These are phyloP conservation scores for Myxozyma vanderwaltii DNA, from an alignment of 805 yeast species.

Conservation along the genomic window DNA sequence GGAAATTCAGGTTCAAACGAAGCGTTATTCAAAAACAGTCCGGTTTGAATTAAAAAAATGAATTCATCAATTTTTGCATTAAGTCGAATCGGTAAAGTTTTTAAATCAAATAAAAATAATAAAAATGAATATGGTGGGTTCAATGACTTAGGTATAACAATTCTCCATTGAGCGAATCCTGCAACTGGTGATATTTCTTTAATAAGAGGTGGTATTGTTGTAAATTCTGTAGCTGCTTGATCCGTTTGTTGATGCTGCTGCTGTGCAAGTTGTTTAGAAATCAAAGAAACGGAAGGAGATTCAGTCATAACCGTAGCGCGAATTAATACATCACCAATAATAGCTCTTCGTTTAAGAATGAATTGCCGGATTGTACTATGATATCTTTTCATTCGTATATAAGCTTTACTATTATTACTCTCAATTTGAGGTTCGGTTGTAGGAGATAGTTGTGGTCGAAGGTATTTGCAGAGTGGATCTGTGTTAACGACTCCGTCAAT, in stretches of 20 bases:
- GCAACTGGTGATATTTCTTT: conserved; percentile 2
- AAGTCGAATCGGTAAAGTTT: conserved; percentile 5
- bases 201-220: background rate
- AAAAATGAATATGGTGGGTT: background rate
- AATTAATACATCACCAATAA: conserved; percentile 16
- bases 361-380: background rate
- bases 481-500: background rate
- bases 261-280: too few relatives aligned
- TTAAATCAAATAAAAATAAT: conserved; percentile 21
- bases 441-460: background rate
- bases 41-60: background rate
- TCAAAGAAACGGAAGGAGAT: background rate
- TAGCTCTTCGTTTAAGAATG: conserved; percentile 6
- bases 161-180: conserved; percentile 24
- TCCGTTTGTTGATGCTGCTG: background rate
- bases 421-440: background rate
- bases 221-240: background rate
- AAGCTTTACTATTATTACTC: background rate
- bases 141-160: background rate
- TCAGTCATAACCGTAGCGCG: conserved; percentile 17
- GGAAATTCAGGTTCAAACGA: conserved; percentile 8
- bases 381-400: background rate
- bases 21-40: background rate
- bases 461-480: conserved; percentile 16
- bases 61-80: conserved; percentile 2